Base-by-base conservation (phyloP, 441 rosid genomes). In the Populus hybrid region DNA sequence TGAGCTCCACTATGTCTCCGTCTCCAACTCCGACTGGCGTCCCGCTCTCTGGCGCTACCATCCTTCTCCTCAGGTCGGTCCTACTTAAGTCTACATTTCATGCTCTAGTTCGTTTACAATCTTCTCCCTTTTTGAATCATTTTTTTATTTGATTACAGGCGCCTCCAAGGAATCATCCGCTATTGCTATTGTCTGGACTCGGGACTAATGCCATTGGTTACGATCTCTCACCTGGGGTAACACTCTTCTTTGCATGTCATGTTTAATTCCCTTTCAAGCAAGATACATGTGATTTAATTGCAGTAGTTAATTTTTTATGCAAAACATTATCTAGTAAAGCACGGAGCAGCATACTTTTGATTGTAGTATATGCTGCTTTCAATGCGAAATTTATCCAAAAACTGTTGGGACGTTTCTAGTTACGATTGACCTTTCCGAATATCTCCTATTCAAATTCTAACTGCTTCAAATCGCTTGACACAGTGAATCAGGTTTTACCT, bases 121-220 rank as follows among this genome's bases (percentile, higher is more conserved):
- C 69, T 70, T 0, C 1, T 35, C 26, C n/a, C 30, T 61, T 66
- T 57, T 3, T 6, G 74, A 26, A 26, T 23, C 10, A 6, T 54
- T 69, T 24, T 57, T n/a, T 61, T 54, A 68, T 23, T 54, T 18
- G 74, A 18, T 63, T 77, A n/a, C 75, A 95, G 98, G 98, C 91
- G 14, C 91, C 94, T 8, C 67, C 74, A 35, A 91, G 98, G 88
- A 93, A 89, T 80, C 99, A 93, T 73, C 99, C 99, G 18, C 86
- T 96, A 75, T 76, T 96, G 87, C 84, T 96, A 18, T 78, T 96
- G 69, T 96, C 98, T 77, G 98, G 99, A 64, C 95, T 96, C 12
- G 99, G 98, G 75, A 94, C 98, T 14, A 96, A 93, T 87, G 98
- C 98, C 73, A 91, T 96, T 21, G 98, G 98, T 40, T 96, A 93